These are phyloP conservation scores for Yamadazyma sp. DNA, from an alignment of 1,139 yeast species.

Conservation along the genomic window DNA sequence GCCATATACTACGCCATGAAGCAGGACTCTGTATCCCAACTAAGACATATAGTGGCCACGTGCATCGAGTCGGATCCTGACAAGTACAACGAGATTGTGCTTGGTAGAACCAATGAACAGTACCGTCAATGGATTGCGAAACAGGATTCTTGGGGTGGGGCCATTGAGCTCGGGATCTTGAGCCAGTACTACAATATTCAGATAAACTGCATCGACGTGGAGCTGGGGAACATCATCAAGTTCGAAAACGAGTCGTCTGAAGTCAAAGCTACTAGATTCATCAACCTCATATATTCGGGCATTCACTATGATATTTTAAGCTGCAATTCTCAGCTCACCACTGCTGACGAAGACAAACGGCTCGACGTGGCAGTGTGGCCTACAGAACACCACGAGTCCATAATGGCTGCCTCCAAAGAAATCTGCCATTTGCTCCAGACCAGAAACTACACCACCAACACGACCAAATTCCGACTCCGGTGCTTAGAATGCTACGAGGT, in stretches of 20 bases:
- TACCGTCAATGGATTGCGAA: constrained; percentile 64
- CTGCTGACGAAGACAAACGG: constrained; percentile 16
- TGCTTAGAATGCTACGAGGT: constrained; percentile 57
- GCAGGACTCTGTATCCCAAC: constrained; percentile 31
- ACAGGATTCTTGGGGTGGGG: constrained; percentile 82
- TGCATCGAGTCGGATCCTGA: constrained; percentile 44
- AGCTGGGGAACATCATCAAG: constrained; percentile 57
- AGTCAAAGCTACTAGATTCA: constrained; percentile 32
- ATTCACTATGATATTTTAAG: constrained; percentile 74
- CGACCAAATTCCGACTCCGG: constrained; percentile 56
- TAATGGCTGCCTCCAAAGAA: constrained; percentile 34
- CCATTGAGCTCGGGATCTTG: constrained; percentile 70
- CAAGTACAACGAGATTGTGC: constrained; percentile 54
- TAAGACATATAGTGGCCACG: constrained; percentile 49
- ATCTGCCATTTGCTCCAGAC: constrained; percentile 49
- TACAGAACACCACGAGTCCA: constrained; percentile 20
- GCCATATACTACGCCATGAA: constrained; percentile 58
- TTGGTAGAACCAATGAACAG: constrained; percentile 51
- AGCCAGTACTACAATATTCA: constrained; percentile 53
- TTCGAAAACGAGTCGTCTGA: constrained; percentile 44
- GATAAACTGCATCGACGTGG: constrained; percentile 67
- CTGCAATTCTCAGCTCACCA: constrained; percentile 30
- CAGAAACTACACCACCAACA: constrained; percentile 65
- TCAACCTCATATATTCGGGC: constrained; percentile 65
- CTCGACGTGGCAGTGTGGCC: constrained; percentile 42